A percentile compares a stretch with the other conserved stretches of the same genome.
Conservation (phyloP, 2,329 filamentous ascomycete species). For the Calonectria fujianensis region DNA sequence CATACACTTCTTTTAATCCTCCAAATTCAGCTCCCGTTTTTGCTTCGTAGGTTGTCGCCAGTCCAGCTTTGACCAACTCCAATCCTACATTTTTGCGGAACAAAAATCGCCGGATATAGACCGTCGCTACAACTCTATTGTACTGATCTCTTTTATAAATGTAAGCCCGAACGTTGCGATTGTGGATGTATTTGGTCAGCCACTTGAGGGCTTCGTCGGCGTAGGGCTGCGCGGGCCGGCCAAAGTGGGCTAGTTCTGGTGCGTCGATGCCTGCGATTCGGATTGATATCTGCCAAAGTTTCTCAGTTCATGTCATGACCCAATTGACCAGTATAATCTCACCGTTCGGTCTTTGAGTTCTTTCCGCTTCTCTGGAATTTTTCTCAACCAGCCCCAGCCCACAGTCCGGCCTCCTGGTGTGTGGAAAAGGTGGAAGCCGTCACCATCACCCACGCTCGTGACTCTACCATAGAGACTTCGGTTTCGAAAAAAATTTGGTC, state of each 20-base stretch:
- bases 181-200: slow-evolving; percentile 83
- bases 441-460: slow-evolving; percentile 95
- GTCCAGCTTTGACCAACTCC: slow-evolving; percentile 89
- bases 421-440: slow-evolving; percentile 96
- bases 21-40: slow-evolving; percentile 94
- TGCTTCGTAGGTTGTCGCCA: slow-evolving; percentile 95
- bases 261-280: slow-evolving; percentile 95
- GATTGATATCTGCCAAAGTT: slow-evolving; percentile 81
- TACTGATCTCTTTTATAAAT: slow-evolving; percentile 94
- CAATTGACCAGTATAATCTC: slow-evolving; percentile 55
- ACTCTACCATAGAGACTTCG: slow-evolving; percentile 89
- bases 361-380: slow-evolving; percentile 80
- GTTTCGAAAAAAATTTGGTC: slow-evolving; percentile 82
- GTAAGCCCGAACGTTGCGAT: slow-evolving; percentile 85
- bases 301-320: slow-evolving; percentile 44
- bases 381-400: slow-evolving; percentile 95
- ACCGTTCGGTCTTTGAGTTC: slow-evolving; percentile 87
- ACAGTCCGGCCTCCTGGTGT: slow-evolving; percentile 91
- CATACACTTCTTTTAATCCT: slow-evolving; percentile 78
- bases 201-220: slow-evolving; percentile 87
- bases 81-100: slow-evolving; percentile 88
- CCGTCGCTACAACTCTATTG: slow-evolving; percentile 90
- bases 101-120: slow-evolving; percentile 81
- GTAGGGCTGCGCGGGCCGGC: slow-evolving; percentile 89
- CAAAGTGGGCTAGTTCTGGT: slow-evolving; percentile 94